Evolutionary conservation across 441 rosid genomes (phyloP), one percentile per base, ranked within the genome.

Genomic region (Mallotus repandus): DNA sequence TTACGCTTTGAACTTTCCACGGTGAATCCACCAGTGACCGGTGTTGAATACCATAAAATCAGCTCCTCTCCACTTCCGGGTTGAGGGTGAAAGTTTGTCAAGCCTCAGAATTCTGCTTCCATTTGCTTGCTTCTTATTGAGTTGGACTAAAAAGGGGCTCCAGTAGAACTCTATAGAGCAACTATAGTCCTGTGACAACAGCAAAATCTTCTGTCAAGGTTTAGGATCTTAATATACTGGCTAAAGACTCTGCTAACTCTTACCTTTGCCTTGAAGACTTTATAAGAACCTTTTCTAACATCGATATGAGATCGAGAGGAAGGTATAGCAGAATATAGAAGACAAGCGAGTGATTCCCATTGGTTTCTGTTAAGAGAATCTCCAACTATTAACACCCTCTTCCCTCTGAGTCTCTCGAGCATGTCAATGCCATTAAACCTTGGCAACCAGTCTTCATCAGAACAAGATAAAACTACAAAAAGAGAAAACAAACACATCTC

Each of bases 21-120:
- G 83, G 9, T 89, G 93, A 76, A 88, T 82, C 91, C 91, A 90
- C 93, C 93, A 89, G 74, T 90, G 96, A 29, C 90, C 93, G 0
- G 93, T 87, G 77, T 87, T 89, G 78, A 86, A 90, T 41, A 90
- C 72, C 54, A 87, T 85, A 62, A 86, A 54, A 75, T 90, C 90
- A 0, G 87, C 93, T 77, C 82, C 80, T 76, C 78, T 80, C 82
- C 82, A 89, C 32, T 77, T 81, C 21, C 82, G 38, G 38, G 84
- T 81, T 0, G 83, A 77, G 65, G 72, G 74, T 12, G 86, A 89
- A 4, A 89, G 78, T 78, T 83, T 66, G 84, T 89, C 93, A 9
- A 90, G 75, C 73, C 86, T 73, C 21, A 89, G 78, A 46, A 86
- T 84, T 70, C 85, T 87, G 81, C 81, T 87, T 12, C 87, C 86